Evolutionary conservation across 805 yeast species (phyloP).

Genomic region (Wickerhamiella allomyrinae): DNA sequence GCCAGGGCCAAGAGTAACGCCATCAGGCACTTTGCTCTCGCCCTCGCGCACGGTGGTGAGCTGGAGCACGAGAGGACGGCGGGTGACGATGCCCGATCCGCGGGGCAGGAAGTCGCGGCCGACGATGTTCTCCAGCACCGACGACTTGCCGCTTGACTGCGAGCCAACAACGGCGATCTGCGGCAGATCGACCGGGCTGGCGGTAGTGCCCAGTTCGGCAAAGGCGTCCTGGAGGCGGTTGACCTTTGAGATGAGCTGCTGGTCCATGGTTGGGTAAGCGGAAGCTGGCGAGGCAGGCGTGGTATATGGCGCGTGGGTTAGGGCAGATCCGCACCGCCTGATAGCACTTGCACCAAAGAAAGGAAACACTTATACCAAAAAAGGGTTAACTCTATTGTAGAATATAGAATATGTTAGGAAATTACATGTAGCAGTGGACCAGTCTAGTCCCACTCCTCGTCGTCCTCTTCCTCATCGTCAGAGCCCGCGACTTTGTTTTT

Average conservation of each 20-base stretch:
- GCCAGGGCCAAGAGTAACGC: constrained; percentile 17
- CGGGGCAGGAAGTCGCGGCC: constrained; percentile 85
- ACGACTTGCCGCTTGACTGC: constrained; percentile 78
- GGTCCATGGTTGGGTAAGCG: constrained; percentile 38
- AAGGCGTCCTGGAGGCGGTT: constrained; percentile 90
- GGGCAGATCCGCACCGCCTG: too few relatives aligned
- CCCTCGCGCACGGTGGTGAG: constrained; percentile 36
- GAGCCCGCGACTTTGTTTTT: constrained; percentile 69
- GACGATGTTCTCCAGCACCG: constrained; percentile 80
- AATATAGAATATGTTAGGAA: too few relatives aligned
- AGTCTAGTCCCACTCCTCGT: constrained; percentile 41
- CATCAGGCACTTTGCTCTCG: constrained; percentile 15
- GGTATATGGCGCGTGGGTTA: too few relatives aligned
- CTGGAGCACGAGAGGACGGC: constrained; percentile 76
- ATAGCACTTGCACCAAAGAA: too few relatives aligned
- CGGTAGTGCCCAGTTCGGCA: constrained; percentile 86
- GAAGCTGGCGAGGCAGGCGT: too few relatives aligned
- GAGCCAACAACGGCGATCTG: constrained; percentile 94
- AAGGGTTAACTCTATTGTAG: too few relatives aligned
- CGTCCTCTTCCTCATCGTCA: constrained; percentile 74
- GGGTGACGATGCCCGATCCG: constrained; percentile 85
- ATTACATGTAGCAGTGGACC: too few relatives aligned
- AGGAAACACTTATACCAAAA: too few relatives aligned
- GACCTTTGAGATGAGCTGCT: constrained; percentile 60
- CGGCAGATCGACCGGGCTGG: constrained; percentile 86